Conservation (phyloP, 768 basidiomycete genomes). For the Megacollybia marginata region DNA sequence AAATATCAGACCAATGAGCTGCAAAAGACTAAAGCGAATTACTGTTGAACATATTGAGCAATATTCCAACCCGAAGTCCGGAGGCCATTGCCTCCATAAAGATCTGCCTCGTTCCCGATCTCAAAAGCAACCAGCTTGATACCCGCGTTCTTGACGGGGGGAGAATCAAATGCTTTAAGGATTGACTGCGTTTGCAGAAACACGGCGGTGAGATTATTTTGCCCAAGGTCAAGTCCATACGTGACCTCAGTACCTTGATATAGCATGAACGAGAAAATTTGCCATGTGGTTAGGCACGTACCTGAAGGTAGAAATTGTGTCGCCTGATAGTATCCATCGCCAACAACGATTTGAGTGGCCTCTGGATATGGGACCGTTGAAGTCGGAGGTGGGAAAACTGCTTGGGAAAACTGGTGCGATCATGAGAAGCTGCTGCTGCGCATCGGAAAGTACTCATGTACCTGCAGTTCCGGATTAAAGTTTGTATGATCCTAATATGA, state of each 20-base stretch:
- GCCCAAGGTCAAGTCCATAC: slow-evolving; percentile 65
- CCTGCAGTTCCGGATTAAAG: slow-evolving; percentile 42
- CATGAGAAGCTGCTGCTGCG: neutral
- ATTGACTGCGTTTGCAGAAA: slow-evolving; percentile 41
- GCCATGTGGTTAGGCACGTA: slow-evolving; percentile 12
- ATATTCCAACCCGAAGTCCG: slow-evolving; percentile 32
- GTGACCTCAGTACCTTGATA: slow-evolving; percentile 48
- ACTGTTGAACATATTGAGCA: slow-evolving; percentile 43
- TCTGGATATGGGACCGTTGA: slow-evolving; percentile 57
- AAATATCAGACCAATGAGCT: neutral
- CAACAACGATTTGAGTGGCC: slow-evolving; percentile 51
- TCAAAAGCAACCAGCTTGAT: slow-evolving; percentile 52
- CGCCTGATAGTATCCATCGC: slow-evolving; percentile 47
- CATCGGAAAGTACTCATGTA: slow-evolving; percentile 6
- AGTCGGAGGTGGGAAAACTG: slow-evolving; percentile 41
- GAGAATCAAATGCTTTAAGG: slow-evolving; percentile 37
- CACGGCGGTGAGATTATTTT: slow-evolving; percentile 40
- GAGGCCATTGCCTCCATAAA: slow-evolving; percentile 40
- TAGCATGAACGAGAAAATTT: neutral
- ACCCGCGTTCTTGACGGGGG: slow-evolving; percentile 27
- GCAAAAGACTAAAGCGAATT: slow-evolving; percentile 12
- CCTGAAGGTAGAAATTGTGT: slow-evolving; percentile 45
- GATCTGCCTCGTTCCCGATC: slow-evolving; percentile 56
- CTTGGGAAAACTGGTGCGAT: slow-evolving; percentile 24
- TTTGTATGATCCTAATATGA: slow-evolving; percentile 46